Base-by-base conservation (phyloP, 129 eudicot genomes). In the Scalesia atractyloides region DNA sequence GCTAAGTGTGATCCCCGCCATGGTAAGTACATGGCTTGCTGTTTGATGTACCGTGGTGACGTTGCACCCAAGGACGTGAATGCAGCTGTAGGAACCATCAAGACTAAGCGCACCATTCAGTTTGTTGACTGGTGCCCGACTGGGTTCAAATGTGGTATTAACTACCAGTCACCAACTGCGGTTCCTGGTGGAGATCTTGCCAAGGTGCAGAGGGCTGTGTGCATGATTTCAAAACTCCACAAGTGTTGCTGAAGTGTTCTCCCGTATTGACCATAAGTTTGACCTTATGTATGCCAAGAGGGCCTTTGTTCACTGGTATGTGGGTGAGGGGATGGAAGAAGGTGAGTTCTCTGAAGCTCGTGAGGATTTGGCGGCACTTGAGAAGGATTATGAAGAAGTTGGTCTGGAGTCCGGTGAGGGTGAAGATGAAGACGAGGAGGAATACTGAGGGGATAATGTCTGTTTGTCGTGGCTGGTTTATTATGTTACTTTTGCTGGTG, bases 1-100 rank as follows among this genome's bases (percentile, higher is more conserved):
- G 66, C 66, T 60, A 60, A 60, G 66, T 60, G 66, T 60, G 66
- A 60, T 60, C 66, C 66, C 5, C 66, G 66, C 66, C 66, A 60
- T 13, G 66, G 66, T 60, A 60, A 60, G 44, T 60, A 60, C 44
- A 60, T 60, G 66, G 66, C 66, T 6, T 60, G 66, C 66, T 60
- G 66, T 60, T 60, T 60, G 66, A 60, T 60, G 66, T 60, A 60
- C 44, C 14, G 66, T 18, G 66, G 66, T 24, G 66, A 60, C 1
- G 66, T 60, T 30, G 66, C 66, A 60, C 66, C 66, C 20, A 60
- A 60, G 66, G 66, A 60, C 66, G 66, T 60, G 66, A 60, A 60
- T 6, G 66, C 66, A 5, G 66, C 66, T 30, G 66, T 60, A 1
- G 66, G 66, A 33, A 60, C 66, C 44, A 60, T 60, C n/a, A 60